phyloP scores from a whole-genome alignment of 371 early-diverging fungal species.

The Chytridiales sp. region DNA sequence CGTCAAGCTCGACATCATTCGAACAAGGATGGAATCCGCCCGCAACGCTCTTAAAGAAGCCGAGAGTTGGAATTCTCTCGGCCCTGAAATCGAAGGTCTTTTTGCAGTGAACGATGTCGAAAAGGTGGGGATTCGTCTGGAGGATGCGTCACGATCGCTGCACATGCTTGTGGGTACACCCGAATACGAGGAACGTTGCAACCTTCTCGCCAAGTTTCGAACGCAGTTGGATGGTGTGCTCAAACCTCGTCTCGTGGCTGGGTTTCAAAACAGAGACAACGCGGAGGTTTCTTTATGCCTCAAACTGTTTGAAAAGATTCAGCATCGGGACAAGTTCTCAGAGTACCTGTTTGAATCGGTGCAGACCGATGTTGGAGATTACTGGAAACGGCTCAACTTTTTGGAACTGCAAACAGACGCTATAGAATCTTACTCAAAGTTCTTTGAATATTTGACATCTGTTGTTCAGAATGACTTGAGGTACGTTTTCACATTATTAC shows the following conservation, averaged over 20 bases:
- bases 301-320: constrained; percentile 58
- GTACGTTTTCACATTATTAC: constrained; percentile 4
- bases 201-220: constrained; percentile 52
- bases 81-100: constrained; percentile 63
- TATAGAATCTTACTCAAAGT: constrained; percentile 41
- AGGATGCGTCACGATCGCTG: constrained; percentile 66
- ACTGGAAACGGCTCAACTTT: no score
- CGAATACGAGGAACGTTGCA: constrained; percentile 61
- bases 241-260: constrained; percentile 50
- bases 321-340: constrained; percentile 57
- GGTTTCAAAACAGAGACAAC: constrained; percentile 56
- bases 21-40: constrained; percentile 69
- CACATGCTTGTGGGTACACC: constrained; percentile 65
- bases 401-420: no score
- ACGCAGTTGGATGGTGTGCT: constrained; percentile 58
- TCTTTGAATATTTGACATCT: constrained; percentile 53
- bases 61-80: constrained; percentile 75
- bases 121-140: constrained; percentile 58
- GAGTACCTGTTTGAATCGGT: no score
- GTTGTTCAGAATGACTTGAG: constrained; percentile 55
- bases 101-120: constrained; percentile 62
- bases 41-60: constrained; percentile 61
- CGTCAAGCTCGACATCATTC: constrained; percentile 64
- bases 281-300: constrained; percentile 53
- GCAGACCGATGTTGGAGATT: no score